These are phyloP conservation scores for Lachancea lanzarotensis DNA, from an alignment of 805 yeast species.

Conservation along the genomic window DNA sequence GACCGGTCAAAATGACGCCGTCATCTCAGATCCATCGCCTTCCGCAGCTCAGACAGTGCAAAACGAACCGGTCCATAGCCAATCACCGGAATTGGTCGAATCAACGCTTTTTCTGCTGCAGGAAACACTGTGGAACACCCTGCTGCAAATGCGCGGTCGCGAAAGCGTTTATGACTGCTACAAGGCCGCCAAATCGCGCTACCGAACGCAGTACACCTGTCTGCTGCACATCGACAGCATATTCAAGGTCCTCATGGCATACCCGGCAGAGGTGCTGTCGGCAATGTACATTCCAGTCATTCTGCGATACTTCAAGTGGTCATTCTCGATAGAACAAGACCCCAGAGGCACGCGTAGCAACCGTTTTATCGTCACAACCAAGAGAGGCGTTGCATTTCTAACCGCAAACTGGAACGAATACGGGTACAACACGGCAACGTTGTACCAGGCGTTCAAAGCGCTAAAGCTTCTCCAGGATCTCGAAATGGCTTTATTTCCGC, in stretches of 20 bases:
- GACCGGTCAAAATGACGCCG: no score
- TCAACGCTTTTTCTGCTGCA: slow-evolving; percentile 6
- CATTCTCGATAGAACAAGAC: background rate
- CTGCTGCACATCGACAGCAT: slow-evolving; percentile 2
- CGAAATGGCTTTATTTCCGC: slow-evolving; percentile 6
- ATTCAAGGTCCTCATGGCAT: slow-evolving; percentile 5
- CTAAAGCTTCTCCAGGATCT: slow-evolving; percentile 6
- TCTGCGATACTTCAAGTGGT: slow-evolving; percentile 11
- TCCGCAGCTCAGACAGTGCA: no score
- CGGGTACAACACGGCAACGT: slow-evolving; percentile 6
- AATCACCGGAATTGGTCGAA: background rate
- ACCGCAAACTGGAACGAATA: slow-evolving; percentile 5
- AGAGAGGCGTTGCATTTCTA: slow-evolving; percentile 6
- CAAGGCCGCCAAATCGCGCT: slow-evolving; percentile 3
- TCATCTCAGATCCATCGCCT: no score
- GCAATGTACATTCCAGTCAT: slow-evolving; percentile 9
- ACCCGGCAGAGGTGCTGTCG: slow-evolving; percentile 6
- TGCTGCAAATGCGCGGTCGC: slow-evolving; percentile 6
- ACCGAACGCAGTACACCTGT: background rate
- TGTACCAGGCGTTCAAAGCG: slow-evolving; percentile 6
- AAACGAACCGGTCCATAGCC: no score
- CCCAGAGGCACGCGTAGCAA: slow-evolving; percentile 1
- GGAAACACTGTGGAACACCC: slow-evolving; percentile 3
- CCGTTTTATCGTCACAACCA: slow-evolving; percentile 6
- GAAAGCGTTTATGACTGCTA: slow-evolving; percentile 6